These are phyloP conservation scores for Neonectria hederae DNA, from an alignment of 2,329 filamentous ascomycete species.

Conservation along the genomic window DNA sequence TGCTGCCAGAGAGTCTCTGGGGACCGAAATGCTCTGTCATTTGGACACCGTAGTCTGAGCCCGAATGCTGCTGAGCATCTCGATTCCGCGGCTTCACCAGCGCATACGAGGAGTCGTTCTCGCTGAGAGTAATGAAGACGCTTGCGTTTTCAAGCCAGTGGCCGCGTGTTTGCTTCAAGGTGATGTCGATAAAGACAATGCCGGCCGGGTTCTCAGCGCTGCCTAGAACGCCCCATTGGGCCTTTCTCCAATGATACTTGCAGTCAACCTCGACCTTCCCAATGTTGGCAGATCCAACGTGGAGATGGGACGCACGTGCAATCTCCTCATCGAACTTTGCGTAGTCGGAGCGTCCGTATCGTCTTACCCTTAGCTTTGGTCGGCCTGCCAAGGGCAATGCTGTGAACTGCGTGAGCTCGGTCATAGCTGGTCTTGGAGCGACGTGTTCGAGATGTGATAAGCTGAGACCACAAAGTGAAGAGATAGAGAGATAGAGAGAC, in stretches of 20 bases:
- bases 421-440: background rate
- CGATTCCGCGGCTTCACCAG: background rate
- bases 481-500: too few species aligned
- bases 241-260: slow-evolving; percentile 29
- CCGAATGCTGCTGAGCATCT: background rate
- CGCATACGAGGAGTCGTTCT: slow-evolving; percentile 14
- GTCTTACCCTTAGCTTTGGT: slow-evolving; percentile 15
- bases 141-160: slow-evolving; percentile 27
- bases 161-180: slow-evolving; percentile 30
- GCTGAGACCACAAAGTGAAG: background rate
- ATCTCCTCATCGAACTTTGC: slow-evolving; percentile 27
- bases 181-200: slow-evolving; percentile 34
- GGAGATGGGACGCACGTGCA: slow-evolving; percentile 24
- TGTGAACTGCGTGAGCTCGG: slow-evolving; percentile 35
- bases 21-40: slow-evolving; percentile 18
- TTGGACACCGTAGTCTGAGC: slow-evolving; percentile 11
- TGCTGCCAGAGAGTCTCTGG: slow-evolving; percentile 1
- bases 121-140: slow-evolving; percentile 29
- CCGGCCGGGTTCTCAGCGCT: slow-evolving; percentile 20
- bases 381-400: background rate
- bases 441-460: background rate
- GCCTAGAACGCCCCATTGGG: slow-evolving; percentile 32
- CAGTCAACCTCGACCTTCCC: slow-evolving; percentile 34
- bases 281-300: slow-evolving; percentile 23
- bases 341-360: slow-evolving; percentile 32